A percentile compares a stretch with the other conserved stretches of the same genome.
Conservation (phyloP, 306 rosid genomes). For the Quercus aquifolioides region DNA sequence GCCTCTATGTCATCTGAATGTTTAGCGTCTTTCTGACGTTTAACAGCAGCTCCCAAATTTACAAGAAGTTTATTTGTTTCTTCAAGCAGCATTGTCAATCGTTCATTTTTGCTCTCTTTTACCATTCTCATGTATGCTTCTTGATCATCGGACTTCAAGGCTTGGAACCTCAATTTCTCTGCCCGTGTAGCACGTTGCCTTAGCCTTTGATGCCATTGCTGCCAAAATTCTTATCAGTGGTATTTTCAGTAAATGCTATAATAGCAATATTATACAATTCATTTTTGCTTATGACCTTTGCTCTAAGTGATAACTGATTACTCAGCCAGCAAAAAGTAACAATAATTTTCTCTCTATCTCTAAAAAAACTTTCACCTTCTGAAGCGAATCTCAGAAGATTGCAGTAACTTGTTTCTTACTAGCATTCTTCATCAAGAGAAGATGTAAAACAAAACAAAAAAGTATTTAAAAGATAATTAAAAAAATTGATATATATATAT, state of each 20-base stretch:
- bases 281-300: neutral
- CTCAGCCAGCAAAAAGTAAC: slow-evolving; percentile 8
- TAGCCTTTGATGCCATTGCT: slow-evolving; percentile 99
- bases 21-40: slow-evolving; percentile 92
- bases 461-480: neutral
- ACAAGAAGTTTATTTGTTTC: slow-evolving; percentile 96
- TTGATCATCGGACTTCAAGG: slow-evolving; percentile 97
- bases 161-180: slow-evolving; percentile 98
- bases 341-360: neutral
- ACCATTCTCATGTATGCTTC: slow-evolving; percentile 99
- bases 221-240: slow-evolving; percentile 20
- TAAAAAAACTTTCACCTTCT: slow-evolving; percentile 6
- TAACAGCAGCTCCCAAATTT: slow-evolving; percentile 99
- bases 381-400: neutral
- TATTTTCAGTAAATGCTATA: slow-evolving; percentile 15
- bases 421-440: neutral
- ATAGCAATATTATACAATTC: neutral
- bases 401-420: neutral
- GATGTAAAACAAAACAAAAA: neutral
- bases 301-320: slow-evolving; percentile 11
- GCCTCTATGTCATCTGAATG: slow-evolving; percentile 68
- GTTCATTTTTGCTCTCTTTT: slow-evolving; percentile 96
- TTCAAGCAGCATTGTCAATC: slow-evolving; percentile 88
- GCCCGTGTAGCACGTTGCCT: slow-evolving; percentile 94
- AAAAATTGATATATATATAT: no score